Percentiles rank a stretch among this genome's conserved stretches.
Evolutionary conservation across 331 rosid species (phyloP).

Genomic region (Quercus tomentella): DNA sequence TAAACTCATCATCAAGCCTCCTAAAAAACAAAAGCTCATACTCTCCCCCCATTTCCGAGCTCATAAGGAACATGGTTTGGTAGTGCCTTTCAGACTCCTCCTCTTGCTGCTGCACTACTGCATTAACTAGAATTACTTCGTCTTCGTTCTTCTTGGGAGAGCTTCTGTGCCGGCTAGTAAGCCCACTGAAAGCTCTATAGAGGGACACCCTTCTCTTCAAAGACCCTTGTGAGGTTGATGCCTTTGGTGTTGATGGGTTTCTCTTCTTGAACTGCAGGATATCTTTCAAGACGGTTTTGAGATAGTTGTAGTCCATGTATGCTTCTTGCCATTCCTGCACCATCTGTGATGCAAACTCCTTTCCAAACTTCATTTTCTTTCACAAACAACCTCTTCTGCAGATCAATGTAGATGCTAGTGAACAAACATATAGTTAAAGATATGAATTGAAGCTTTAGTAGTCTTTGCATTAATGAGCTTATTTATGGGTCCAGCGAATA

Average conservation of each 20-base stretch:
- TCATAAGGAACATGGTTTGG: constrained; percentile 46
- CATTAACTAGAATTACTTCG: constrained; percentile 39
- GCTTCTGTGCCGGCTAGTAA: constrained; percentile 26
- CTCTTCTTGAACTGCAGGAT: constrained; percentile 12
- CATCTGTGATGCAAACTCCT: constrained; percentile 63
- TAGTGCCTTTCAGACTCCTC: constrained; percentile 34
- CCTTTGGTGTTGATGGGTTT: constrained; percentile 18
- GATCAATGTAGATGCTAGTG: not conserved
- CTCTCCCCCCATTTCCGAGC: constrained; percentile 39
- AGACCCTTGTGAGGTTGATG: constrained; percentile 32
- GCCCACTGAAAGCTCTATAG: constrained; percentile 72
- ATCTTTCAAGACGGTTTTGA: constrained; percentile 46
- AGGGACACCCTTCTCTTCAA: constrained; percentile 50
- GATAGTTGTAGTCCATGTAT: constrained; percentile 60
- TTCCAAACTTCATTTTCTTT: constrained; percentile 71
- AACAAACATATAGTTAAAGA: not conserved
- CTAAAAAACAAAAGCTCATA: constrained; percentile 44
- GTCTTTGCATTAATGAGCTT: not conserved
- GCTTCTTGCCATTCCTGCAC: constrained; percentile 82
- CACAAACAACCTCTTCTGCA: not conserved
- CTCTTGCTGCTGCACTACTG: constrained; percentile 19
- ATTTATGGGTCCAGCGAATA: not conserved
- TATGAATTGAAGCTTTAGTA: too few relatives aligned
- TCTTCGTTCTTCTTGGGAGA: constrained; percentile 39
- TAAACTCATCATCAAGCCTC: constrained; percentile 65